phyloP scores from a whole-genome alignment of 2,329 filamentous ascomycete genomes.

The Neofusicoccum umdonicola region DNA sequence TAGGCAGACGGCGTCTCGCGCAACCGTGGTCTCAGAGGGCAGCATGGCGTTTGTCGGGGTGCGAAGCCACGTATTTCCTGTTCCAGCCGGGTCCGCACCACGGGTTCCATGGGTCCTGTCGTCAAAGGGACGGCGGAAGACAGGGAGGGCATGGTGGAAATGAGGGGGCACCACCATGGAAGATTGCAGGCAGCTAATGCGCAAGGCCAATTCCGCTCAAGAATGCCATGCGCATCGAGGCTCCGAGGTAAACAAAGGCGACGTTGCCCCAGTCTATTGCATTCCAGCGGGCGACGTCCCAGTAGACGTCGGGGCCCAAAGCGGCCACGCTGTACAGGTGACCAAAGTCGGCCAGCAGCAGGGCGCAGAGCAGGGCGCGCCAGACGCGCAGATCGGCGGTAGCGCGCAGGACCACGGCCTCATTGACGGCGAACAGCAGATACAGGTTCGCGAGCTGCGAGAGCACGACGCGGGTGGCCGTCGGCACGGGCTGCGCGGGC shows the following conservation, averaged over 20 bases:
- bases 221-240: constrained; percentile 29
- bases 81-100: not conserved
- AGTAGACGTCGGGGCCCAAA: constrained; percentile 63
- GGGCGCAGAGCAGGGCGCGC: constrained; percentile 62
- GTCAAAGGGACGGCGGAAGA: constrained; percentile 1
- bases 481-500: constrained; percentile 47
- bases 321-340: constrained; percentile 66
- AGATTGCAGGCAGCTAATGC: constrained; percentile 10
- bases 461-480: constrained; percentile 64
- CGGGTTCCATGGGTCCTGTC: not conserved
- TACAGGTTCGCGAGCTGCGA: constrained; percentile 78
- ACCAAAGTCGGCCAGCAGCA: constrained; percentile 73
- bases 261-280: constrained; percentile 67
- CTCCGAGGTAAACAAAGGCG: constrained; percentile 67
- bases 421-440: constrained; percentile 72
- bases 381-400: constrained; percentile 69
- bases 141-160: not conserved
- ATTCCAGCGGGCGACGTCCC: constrained; percentile 62
- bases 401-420: constrained; percentile 70
- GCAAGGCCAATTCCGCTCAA: constrained; percentile 48
- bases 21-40: not conserved
- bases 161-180: constrained; percentile 7
- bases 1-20: not conserved
- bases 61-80: not conserved
- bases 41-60: not conserved